Base-by-base conservation (phyloP, 805 yeast species). In the Komagataella pastoris region DNA sequence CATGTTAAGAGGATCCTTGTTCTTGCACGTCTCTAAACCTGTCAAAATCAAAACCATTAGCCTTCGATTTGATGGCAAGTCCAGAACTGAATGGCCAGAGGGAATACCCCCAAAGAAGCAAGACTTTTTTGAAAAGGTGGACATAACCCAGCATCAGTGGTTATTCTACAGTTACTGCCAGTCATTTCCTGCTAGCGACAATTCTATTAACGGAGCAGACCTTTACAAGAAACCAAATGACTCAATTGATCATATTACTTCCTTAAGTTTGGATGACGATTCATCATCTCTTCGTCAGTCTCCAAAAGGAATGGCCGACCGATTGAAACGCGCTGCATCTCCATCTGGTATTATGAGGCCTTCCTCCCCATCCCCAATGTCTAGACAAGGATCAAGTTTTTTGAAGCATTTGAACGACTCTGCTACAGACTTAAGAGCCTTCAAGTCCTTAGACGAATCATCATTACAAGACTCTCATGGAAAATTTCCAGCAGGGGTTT, bases 71-170 rank as follows among this genome's bases (percentile, higher is more conserved):
- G 73, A 74, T 50, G 97, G 97, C 1, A 61, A 65, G 1, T 77
- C 85, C 44, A 74, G 85, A 56, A 90, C 97, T 0, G 96, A 90
- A 54, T 90, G 97, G 97, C 97, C 97, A 2, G 97, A 93, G 61
- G 99, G 99, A 2, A 90, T 91, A 17, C 98, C 98, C 0, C 97
- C 97, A 0, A 87, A 85, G 62, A 81, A 81, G 57, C 71, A 72
- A 17, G 85, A 81, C 12, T 81, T 77, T 54, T 64, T 66, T 40
- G 99, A 93, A 58, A 64, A 75, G 19, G 77, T 76, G 55, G 85
- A 78, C 50, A 62, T 90, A 21, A 75, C 88, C 24, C 75, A 79
- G 50, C 97, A 91, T 63, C 80, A 85, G 5, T 93, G 99, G 99
- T 93, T 96, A 0, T 88, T 93, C 62, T 91, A 79, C 72, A 72